phyloP scores from a whole-genome alignment of 352 stramenopile species.

The Pythium dissimile region DNA sequence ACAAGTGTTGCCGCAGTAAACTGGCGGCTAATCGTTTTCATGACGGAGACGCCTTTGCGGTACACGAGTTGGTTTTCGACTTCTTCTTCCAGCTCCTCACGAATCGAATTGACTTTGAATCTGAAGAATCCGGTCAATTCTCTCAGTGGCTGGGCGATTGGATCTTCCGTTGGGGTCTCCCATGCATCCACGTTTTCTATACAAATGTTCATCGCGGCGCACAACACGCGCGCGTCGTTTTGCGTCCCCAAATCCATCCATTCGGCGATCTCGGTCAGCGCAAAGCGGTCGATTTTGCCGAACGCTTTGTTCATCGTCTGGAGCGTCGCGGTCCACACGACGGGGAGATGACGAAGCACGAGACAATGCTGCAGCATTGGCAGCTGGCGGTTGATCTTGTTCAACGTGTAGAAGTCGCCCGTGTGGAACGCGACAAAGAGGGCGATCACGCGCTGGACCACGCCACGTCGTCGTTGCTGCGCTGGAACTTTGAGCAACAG shows the following conservation, averaged over 20 bases:
- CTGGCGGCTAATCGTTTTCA: too few relatives aligned
- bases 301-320: conserved; percentile 59
- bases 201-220: conserved; percentile 44
- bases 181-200: conserved; percentile 21
- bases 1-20: neutral
- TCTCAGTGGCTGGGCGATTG: too few relatives aligned
- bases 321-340: conserved; percentile 34
- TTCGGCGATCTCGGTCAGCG: conserved; percentile 32
- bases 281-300: conserved; percentile 55
- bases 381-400: conserved; percentile 22
- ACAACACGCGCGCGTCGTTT: conserved; percentile 29
- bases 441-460: conserved; percentile 25
- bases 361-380: conserved; percentile 41
- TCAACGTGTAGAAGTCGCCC: conserved; percentile 38
- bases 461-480: neutral
- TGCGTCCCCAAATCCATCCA: conserved; percentile 26
- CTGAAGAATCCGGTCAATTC: neutral
- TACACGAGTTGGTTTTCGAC: neutral
- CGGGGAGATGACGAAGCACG: conserved; percentile 34
- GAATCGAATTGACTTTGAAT: conserved; percentile 17
- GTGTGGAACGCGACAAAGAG: conserved; percentile 57
- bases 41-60: neutral
- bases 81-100: conserved; percentile 1
- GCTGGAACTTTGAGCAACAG: conserved; percentile 34
- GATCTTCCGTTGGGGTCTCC: too few relatives aligned